Evolutionary conservation across 352 stramenopile genomes (phyloP), one percentile per base, ranked within the genome.

Genomic region (Pythium chondricola): DNA sequence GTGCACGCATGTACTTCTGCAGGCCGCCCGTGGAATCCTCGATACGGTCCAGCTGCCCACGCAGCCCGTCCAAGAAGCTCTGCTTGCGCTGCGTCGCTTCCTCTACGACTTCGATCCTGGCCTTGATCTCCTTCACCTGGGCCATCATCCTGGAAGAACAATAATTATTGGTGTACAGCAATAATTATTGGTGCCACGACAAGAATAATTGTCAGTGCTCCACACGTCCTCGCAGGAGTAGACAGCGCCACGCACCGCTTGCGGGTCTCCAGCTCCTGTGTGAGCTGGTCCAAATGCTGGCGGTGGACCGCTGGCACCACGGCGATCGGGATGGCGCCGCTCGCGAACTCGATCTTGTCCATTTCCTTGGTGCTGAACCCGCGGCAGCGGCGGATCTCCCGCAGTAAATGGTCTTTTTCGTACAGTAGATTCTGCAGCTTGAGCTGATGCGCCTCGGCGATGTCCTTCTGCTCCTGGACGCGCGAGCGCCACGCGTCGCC

Each of bases 371-470:
- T 87, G 33, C 63, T 71, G 52, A 88, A 88, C 29, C 75, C 77
- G 1, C 68, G 50, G 52, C 77, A 88, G 61, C 80, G 76, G 0
- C 65, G 67, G 63, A 91, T 91, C 48, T 88, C 80, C 42, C 80
- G 75, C 49, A 85, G 22, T 29, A 91, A 55, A 52, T 91, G 76
- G 55, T 91, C 76, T 41, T 91, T 91, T 51, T 91, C 80, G 56
- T 91, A 91, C 35, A 91, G 56, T 39, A 91, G 35, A 37, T 91
- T 91, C 65, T 91, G 80, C 17, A 91, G 53, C 56, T 87, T 72
- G 25, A 91, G 56, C 49, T 91, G 80, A 24, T 91, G 77, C 13
- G 71, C 44, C 52, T 91, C 80, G 9, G 83, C 74, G 21, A 84
- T 61, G 50, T 86, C 58, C 56, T 91, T 91, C 41, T 91, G 62